Conservation (phyloP, 1,284 basidiomycete genomes). For the Sporisorium exsertum region DNA sequence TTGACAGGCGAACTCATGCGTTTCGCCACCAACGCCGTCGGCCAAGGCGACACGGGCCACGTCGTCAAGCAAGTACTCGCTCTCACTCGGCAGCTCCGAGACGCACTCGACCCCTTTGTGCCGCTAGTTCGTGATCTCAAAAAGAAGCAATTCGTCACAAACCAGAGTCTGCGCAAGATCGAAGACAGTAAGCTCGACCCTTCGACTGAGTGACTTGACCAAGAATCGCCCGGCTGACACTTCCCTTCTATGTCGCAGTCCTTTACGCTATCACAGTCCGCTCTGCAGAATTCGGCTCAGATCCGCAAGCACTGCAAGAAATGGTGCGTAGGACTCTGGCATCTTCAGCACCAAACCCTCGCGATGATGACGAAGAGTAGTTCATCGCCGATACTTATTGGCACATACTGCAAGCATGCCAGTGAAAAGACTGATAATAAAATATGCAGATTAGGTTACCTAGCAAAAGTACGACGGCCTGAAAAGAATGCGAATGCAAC, state of each 20-base stretch:
- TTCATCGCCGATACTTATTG: too few species aligned
- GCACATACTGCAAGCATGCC: background rate
- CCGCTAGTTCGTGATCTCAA: conserved; percentile 79
- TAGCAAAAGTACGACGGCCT: background rate
- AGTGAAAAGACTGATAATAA: conserved; percentile 12
- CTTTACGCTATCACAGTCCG: conserved; percentile 58
- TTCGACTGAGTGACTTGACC: too few species aligned
- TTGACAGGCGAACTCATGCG: conserved; percentile 98
- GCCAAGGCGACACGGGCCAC: conserved; percentile 31
- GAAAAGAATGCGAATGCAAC: conserved; percentile 14
- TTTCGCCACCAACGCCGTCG: conserved; percentile 75
- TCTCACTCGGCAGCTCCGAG: conserved; percentile 50
- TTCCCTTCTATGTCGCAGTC: conserved; percentile 20
- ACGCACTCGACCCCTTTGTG: conserved; percentile 80
- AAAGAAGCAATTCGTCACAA: conserved; percentile 89
- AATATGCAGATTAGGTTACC: conserved; percentile 19
- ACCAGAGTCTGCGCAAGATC: conserved; percentile 88
- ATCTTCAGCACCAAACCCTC: conserved; percentile 12
- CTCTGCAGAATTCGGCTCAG: conserved; percentile 49
- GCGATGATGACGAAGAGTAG: conserved; percentile 17
- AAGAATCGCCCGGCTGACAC: background rate
- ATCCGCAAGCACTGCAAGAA: conserved; percentile 52
- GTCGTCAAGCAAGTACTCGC: conserved; percentile 52
- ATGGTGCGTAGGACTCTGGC: conserved; percentile 52
- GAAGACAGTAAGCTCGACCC: conserved; percentile 80